Percentiles rank a stretch among this genome's conserved stretches.
Conservation (phyloP, 2,329 filamentous ascomycete genomes). For the Geosmithia flava region DNA sequence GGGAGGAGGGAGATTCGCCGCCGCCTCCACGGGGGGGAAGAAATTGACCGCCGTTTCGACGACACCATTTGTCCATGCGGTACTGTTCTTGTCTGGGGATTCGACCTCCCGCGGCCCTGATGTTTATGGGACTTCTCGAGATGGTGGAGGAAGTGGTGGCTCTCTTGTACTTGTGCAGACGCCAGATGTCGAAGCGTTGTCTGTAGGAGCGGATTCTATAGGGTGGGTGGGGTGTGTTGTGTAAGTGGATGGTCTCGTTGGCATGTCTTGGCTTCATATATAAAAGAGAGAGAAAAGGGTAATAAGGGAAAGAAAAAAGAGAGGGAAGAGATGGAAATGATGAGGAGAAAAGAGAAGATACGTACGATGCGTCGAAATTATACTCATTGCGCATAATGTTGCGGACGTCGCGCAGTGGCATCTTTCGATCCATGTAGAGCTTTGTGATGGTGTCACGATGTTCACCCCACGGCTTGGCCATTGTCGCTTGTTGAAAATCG, state of each 20-base stretch:
- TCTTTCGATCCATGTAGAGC: constrained; percentile 26
- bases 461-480: constrained; percentile 31
- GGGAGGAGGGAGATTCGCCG: too few species aligned
- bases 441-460: constrained; percentile 20
- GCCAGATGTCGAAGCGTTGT: constrained; percentile 33
- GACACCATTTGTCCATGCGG: too few species aligned
- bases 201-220: constrained; percentile 31
- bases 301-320: not conserved
- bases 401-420: constrained; percentile 26
- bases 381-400: constrained; percentile 23
- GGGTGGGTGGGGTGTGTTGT: not conserved
- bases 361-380: constrained; percentile 28
- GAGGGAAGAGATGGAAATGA: not conserved
- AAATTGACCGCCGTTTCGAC: too few species aligned
- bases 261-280: too few species aligned
- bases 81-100: too few species aligned
- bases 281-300: not conserved
- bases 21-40: too few species aligned
- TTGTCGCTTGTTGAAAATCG: too few species aligned
- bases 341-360: constrained; percentile 5
- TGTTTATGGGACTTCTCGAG: too few species aligned
- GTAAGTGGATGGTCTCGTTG: too few species aligned
- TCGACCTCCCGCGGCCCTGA: too few species aligned
- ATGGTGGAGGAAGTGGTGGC: too few species aligned
- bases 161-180: constrained; percentile 30